Percentiles rank a stretch among this genome's conserved stretches.
Conservation (phyloP, 768 basidiomycete species). For the Collybia nuda region DNA sequence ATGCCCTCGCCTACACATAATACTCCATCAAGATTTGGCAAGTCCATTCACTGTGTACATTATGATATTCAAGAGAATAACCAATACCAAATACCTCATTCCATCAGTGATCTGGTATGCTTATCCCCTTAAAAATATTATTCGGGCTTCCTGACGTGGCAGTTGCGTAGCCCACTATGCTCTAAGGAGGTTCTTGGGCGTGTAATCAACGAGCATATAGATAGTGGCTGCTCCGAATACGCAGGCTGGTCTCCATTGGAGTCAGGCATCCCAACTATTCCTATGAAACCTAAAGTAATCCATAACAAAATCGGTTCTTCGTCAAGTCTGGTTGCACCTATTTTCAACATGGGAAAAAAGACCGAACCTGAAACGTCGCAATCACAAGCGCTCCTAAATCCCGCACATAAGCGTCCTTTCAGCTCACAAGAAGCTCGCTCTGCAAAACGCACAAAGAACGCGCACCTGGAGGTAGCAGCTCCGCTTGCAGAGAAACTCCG, state of each 20-base stretch:
- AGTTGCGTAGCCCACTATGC: constrained; percentile 45
- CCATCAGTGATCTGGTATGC: constrained; percentile 17
- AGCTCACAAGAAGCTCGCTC: constrained; percentile 6
- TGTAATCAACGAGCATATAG: constrained; percentile 52
- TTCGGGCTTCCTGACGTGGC: not conserved
- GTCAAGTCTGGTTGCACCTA: constrained; percentile 36
- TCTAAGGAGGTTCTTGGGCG: constrained; percentile 35
- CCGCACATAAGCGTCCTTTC: constrained; percentile 15
- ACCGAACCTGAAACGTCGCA: constrained; percentile 12
- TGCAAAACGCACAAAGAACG: constrained; percentile 19
- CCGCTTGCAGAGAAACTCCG: constrained; percentile 76
- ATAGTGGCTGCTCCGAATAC: constrained; percentile 38
- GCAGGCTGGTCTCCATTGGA: constrained; percentile 8
- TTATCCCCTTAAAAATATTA: not conserved
- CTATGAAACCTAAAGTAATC: constrained; percentile 10
- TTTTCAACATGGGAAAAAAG: constrained; percentile 31
- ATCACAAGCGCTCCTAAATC: not conserved
- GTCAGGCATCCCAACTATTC: constrained; percentile 9
- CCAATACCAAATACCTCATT: not conserved
- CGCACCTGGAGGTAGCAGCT: constrained; percentile 24
- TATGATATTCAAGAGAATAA: not conserved
- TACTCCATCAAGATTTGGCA: constrained; percentile 1
- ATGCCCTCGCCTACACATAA: not conserved
- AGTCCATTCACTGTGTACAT: not conserved
- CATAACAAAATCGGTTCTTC: constrained; percentile 12